Evolutionary conservation across 768 basidiomycete genomes (phyloP), one percentile per base, ranked within the genome.

Genomic region (Boletus rubescentipes): DNA sequence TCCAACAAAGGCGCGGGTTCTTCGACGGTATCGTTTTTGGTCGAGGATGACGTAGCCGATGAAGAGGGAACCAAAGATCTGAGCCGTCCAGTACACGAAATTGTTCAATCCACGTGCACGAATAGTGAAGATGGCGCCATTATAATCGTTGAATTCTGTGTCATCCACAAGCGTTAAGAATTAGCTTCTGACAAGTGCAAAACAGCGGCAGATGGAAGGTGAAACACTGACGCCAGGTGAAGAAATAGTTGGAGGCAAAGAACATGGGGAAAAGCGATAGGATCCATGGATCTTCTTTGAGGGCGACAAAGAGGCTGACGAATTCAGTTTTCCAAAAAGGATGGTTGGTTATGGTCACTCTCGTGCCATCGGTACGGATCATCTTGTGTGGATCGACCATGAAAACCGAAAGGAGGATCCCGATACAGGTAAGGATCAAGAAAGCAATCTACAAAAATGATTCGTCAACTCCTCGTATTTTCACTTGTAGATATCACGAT

Each of bases 221-320:
- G 14, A 30, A 54, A 35, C 16, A 74, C 85, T 63, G 53, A 89
- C 88, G 87, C 87, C 87, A 91, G 11, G 89, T 83, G 64, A 89
- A 90, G 73, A 91, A 91, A 82, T 86, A 91, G 67, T 91, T 91
- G 48, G 84, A 86, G 6, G 87, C 82, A 51, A 90, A 80, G 71
- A 92, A 91, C 85, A 92, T 87, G 31, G 91, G 91, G 74, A 93
- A 89, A 31, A 91, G 81, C 4, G 90, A 70, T 9, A 91, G 26
- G 61, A 93, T 84, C 73, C 81, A 77, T 0, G 87, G 87, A 61
- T 93, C 91, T 2, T 80, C 83, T 48, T 74, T 79, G 44, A 93
- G 73, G 0, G 86, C 81, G 46, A 86, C 54, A 70, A 80, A 90
- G 23, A 93, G 78, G 6, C 84, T 85, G 55, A 78, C 71, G 48